A percentile compares a stretch with the other conserved stretches of the same genome.
Evolutionary conservation across 768 basidiomycete species (phyloP).

Genomic region (Xanthoconium stramineum): DNA sequence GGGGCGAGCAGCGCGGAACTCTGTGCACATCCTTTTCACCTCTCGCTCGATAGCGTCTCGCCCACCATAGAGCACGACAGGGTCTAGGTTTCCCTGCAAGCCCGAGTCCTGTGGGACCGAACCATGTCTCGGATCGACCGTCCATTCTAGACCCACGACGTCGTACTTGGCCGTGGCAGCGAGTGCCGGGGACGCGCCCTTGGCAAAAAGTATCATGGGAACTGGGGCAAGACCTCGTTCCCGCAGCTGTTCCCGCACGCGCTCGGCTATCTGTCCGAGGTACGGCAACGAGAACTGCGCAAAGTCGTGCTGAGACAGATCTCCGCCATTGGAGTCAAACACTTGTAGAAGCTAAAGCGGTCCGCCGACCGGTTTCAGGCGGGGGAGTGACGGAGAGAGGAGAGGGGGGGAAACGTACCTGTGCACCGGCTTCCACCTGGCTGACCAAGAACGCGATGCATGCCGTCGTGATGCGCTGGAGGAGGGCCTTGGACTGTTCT

Average conservation of each 20-base stretch:
- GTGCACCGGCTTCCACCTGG: conserved; percentile 93
- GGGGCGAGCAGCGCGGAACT: conserved; percentile 56
- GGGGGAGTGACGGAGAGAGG: neutral
- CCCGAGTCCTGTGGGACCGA: conserved; percentile 61
- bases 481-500: conserved; percentile 72
- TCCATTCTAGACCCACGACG: conserved; percentile 91
- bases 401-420: conserved; percentile 50
- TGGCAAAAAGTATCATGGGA: conserved; percentile 92
- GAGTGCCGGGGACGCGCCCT: conserved; percentile 83
- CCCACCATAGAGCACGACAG: conserved; percentile 81
- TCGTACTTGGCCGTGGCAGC: conserved; percentile 74
- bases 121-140: conserved; percentile 64
- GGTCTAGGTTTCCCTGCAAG: conserved; percentile 94
- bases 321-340: conserved; percentile 96
- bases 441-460: conserved; percentile 89
- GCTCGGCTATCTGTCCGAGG: conserved; percentile 64
- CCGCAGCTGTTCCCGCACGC: conserved; percentile 59
- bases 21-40: conserved; percentile 77
- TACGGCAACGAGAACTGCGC: conserved; percentile 78
- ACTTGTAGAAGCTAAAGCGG: conserved; percentile 79
- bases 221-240: conserved; percentile 52
- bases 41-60: conserved; percentile 80
- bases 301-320: conserved; percentile 89
- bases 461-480: conserved; percentile 80
- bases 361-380: neutral